These are phyloP conservation scores for Kwoniella botswanensis DNA, from an alignment of 768 basidiomycete genomes.

Conservation along the genomic window DNA sequence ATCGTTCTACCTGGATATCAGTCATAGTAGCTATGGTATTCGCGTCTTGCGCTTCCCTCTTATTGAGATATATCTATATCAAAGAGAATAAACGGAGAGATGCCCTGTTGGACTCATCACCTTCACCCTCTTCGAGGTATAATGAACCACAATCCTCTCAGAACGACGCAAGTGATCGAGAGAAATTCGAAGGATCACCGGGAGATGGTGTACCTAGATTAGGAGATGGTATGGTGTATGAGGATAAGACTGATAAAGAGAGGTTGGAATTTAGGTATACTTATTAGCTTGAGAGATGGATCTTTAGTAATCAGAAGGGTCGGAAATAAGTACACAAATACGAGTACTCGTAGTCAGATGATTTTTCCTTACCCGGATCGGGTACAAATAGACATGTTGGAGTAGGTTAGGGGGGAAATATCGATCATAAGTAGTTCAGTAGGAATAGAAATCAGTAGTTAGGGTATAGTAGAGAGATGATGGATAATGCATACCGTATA, in stretches of 20 bases:
- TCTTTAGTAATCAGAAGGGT: background rate
- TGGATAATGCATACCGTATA: background rate
- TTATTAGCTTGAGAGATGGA: background rate
- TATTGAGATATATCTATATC: slow-evolving; percentile 38
- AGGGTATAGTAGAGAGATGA: background rate
- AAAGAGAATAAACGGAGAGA: slow-evolving; percentile 49
- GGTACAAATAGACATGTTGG: no score
- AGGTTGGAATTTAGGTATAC: slow-evolving; percentile 46
- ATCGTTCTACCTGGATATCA: slow-evolving; percentile 58
- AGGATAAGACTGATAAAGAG: slow-evolving; percentile 53
- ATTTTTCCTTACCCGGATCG: no score
- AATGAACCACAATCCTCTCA: slow-evolving; percentile 5
- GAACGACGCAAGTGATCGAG: slow-evolving; percentile 2
- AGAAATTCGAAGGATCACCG: slow-evolving; percentile 12
- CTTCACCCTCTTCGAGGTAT: background rate
- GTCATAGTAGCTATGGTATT: slow-evolving; percentile 55
- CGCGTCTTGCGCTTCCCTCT: slow-evolving; percentile 30
- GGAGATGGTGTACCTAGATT: background rate
- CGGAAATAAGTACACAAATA: background rate
- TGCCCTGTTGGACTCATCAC: background rate
- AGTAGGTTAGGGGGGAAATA: no score
- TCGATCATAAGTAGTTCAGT: background rate
- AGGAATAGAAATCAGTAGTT: background rate
- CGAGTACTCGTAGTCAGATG: no score
- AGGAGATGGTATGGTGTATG: slow-evolving; percentile 18